These are phyloP conservation scores for Areca catechu DNA, from an alignment of 176 grass and related monocot genomes.

Conservation along the genomic window DNA sequence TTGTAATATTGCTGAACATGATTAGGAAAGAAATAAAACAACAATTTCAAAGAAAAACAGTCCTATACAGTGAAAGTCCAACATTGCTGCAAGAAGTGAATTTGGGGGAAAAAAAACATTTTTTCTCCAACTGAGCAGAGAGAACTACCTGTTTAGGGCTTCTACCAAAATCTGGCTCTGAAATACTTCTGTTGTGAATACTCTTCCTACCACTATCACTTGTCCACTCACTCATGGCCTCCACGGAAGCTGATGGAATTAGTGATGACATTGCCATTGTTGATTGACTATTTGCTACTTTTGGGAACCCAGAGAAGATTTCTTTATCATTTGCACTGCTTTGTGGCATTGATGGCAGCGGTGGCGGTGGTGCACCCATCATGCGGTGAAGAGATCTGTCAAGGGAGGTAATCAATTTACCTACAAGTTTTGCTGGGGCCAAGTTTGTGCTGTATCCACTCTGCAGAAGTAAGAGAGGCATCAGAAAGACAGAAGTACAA, in stretches of 20 bases:
- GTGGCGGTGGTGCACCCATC: slow-evolving; percentile 72
- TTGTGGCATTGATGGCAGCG: slow-evolving; percentile 61
- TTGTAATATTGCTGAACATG: too few species aligned
- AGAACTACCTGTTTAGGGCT: slow-evolving; percentile 63
- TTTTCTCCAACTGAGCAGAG: slow-evolving; percentile 3
- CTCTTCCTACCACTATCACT: slow-evolving; percentile 46
- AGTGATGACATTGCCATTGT: not conserved
- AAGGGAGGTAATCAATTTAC: slow-evolving; percentile 77
- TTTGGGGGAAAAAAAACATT: not conserved
- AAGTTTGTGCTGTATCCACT: slow-evolving; percentile 83
- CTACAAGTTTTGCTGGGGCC: slow-evolving; percentile 73
- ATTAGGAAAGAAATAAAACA: too few species aligned
- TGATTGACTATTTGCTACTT: slow-evolving; percentile 29
- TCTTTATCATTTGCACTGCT: slow-evolving; percentile 45
- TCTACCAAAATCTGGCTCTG: slow-evolving; percentile 88
- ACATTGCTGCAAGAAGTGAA: too few species aligned
- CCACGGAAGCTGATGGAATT: slow-evolving; percentile 31
- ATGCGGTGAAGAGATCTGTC: slow-evolving; percentile 87
- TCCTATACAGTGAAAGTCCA: too few species aligned
- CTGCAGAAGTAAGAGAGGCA: slow-evolving; percentile 24
- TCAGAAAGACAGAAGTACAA: not conserved
- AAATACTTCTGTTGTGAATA: slow-evolving; percentile 82
- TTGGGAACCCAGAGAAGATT: slow-evolving; percentile 33
- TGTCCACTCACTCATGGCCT: slow-evolving; percentile 58
- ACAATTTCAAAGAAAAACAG: too few species aligned